These are phyloP conservation scores for Chrysanthemum makinoi DNA, from an alignment of 129 eudicot species.

Conservation along the genomic window DNA sequence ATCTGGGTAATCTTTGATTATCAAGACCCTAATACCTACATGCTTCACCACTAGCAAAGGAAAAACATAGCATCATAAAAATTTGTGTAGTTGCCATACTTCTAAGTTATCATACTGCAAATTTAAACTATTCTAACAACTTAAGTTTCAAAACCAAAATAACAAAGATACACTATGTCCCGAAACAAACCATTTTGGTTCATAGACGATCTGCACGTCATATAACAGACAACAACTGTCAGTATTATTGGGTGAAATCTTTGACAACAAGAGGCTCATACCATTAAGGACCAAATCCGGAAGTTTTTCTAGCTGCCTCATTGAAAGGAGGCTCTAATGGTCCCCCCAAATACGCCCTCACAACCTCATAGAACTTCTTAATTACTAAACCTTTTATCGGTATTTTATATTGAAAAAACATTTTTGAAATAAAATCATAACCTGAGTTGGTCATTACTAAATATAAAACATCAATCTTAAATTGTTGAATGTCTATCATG, in stretches of 20 bases:
- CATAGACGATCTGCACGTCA: not conserved
- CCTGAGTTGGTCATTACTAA: too few species aligned
- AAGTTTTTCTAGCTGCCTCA: slow-evolving; percentile 85
- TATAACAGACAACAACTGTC: not conserved
- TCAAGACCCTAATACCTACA: too few species aligned
- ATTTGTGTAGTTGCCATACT: too few species aligned
- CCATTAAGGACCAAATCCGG: slow-evolving; percentile 94
- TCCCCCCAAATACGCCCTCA: slow-evolving; percentile 77
- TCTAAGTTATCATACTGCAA: not conserved
- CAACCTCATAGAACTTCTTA: slow-evolving; percentile 63
- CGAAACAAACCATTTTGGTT: not conserved
- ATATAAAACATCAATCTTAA: too few species aligned
- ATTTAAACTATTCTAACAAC: not conserved
- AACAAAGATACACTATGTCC: not conserved
- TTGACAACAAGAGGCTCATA: slow-evolving; percentile 91
- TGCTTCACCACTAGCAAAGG: too few species aligned
- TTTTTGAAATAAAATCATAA: too few species aligned
- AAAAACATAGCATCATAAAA: too few species aligned
- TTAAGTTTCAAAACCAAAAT: not conserved
- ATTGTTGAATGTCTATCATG: too few species aligned
- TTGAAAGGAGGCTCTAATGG: slow-evolving; percentile 95
- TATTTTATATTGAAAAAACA: too few species aligned
- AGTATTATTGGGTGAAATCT: slow-evolving; percentile 31
- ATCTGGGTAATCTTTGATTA: too few species aligned
- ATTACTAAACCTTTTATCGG: slow-evolving; percentile 28